Evolutionary conservation across 2,329 filamentous ascomycete species (phyloP), one percentile per base, ranked within the genome.

Genomic region (Fusarium protoensiforme): DNA sequence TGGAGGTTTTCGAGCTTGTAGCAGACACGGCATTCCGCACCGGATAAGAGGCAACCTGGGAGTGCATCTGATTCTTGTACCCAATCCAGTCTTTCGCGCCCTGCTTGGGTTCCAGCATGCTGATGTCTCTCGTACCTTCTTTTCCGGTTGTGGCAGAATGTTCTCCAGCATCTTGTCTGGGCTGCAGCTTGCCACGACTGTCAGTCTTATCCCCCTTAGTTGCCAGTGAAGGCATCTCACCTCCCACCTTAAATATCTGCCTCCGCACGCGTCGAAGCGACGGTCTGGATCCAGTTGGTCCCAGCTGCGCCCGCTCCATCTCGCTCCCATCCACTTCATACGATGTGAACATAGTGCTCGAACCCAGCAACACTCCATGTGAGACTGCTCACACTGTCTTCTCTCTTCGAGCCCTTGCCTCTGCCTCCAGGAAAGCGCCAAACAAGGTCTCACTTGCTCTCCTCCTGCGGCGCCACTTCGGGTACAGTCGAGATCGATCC

Each of bases 401-500:
- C 35, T n/a, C 48, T 29, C 36, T 39, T 41, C n/a, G 57, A 4
- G 20, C 5, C 10, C 22, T 14, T 29, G 22, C 36, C 38, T 20
- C 7, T 22, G 22, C 29, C 18, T 22, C 11, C 13, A 16, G 22
- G 16, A 18, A 16, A 29, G 20, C 20, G 61, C 36, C 5, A 27
- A n/a, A 54, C 16, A 13, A 10, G 41, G 24, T 35, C 22, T 13
- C 53, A 53, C 20, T 22, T 33, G 27, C 39, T 59, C 31, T 48
- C 48, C 22, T 53, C 48, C 27, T 53, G 24, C 53, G 3, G 24
- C 29, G 11, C 71, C 71, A 73, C 67, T 27, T 46, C 51, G 38
- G 38, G 20, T 65, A 43, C 9, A 73, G 56, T n/a, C 60, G 64
- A 18, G 41, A 33, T 24, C 38, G 41, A 39, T 73, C 54, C 18